Conservation (phyloP, 148 eudicot genomes). For the Cornus suecica region DNA sequence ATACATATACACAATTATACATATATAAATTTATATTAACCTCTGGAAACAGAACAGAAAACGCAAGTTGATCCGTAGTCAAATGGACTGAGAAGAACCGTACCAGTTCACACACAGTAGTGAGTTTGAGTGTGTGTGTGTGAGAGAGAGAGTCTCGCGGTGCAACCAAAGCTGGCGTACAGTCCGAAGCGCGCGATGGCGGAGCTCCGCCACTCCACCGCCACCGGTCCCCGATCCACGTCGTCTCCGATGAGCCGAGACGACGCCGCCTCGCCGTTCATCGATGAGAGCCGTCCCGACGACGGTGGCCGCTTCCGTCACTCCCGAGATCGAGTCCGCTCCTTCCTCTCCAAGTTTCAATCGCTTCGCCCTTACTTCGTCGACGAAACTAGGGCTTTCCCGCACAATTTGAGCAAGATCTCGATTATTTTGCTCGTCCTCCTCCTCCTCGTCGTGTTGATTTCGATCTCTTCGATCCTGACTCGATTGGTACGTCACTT, state of each 20-base stretch:
- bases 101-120: background rate
- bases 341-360: constrained; percentile 29
- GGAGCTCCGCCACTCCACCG: constrained; percentile 88
- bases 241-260: constrained; percentile 66
- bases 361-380: constrained; percentile 28
- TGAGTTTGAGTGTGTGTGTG: no score
- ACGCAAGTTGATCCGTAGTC: no score
- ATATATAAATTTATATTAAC: no score
- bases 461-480: constrained; percentile 55
- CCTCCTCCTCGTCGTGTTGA: constrained; percentile 45
- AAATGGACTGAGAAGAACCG: background rate
- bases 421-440: constrained; percentile 42
- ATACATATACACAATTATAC: no score
- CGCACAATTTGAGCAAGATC: constrained; percentile 48
- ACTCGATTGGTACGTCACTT: constrained; percentile 45
- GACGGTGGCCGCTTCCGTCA: constrained; percentile 43
- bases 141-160: background rate
- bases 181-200: constrained; percentile 69
- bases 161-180: constrained; percentile 32
- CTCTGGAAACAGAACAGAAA: no score
- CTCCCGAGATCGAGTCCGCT: constrained; percentile 45
- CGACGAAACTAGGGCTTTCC: constrained; percentile 50
- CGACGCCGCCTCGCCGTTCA: constrained; percentile 52
- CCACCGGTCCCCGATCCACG: constrained; percentile 57
- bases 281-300: constrained; percentile 38